Conservation (phyloP, 2,329 filamentous ascomycete species). For the Sporothrix mexicana region DNA sequence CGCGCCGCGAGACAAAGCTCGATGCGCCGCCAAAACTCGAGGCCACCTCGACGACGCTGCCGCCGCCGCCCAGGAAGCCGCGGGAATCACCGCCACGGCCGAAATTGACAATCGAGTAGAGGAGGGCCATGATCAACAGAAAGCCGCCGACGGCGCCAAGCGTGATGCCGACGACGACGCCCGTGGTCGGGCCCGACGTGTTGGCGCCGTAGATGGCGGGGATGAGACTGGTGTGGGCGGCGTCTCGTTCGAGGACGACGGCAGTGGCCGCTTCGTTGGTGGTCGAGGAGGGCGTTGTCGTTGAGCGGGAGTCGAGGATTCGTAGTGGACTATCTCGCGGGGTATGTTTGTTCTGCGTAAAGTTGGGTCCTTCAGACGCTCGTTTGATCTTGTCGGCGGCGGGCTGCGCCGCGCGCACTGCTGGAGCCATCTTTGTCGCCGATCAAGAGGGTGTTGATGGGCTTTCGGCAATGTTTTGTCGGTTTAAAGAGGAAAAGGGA, state of each 20-base stretch:
- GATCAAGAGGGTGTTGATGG: background rate
- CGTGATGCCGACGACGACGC: constrained; percentile 50
- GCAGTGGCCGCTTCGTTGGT: background rate
- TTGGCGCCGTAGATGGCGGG: constrained; percentile 44
- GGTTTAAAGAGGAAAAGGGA: background rate
- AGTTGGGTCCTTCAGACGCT: background rate
- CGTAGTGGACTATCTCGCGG: background rate
- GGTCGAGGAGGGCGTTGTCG: background rate
- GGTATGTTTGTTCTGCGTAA: background rate
- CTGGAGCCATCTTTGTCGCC: constrained; percentile 9
- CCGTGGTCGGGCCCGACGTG: constrained; percentile 41
- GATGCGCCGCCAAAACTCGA: constrained; percentile 39
- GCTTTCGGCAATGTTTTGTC: background rate
- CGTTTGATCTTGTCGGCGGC: background rate
- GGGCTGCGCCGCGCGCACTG: constrained; percentile 15
- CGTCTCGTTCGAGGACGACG: constrained; percentile 33
- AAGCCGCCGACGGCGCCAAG: constrained; percentile 54
- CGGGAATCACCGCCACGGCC: constrained; percentile 34
- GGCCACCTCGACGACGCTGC: constrained; percentile 35
- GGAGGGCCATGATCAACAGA: constrained; percentile 44
- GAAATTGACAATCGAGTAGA: constrained; percentile 45
- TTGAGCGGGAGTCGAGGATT: background rate
- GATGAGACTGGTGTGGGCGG: constrained; percentile 40
- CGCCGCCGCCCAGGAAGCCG: constrained; percentile 17
- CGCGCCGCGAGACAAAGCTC: constrained; percentile 39